Evolutionary conservation across 2,329 filamentous ascomycete genomes (phyloP), one percentile per base, ranked within the genome.

Genomic region (Graphilbum fragrans): DNA sequence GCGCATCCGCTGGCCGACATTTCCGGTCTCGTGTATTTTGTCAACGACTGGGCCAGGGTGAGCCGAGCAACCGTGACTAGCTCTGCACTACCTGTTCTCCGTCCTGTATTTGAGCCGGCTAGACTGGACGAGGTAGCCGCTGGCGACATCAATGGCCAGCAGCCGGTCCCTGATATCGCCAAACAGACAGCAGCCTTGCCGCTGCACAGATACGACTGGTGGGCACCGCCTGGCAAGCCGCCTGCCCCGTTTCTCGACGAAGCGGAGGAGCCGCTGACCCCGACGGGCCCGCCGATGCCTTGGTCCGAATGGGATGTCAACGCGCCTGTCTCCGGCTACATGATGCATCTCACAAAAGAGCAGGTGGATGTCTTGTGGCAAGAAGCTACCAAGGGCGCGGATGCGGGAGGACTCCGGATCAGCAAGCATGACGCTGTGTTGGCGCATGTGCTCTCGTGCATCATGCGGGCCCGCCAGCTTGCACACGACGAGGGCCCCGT

Each of bases 171-270:
- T 20, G 36, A 20, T 18, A 31, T 42, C 18, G 36, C 38, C 6
- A n/a, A 42, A 16, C 5, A 35, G 36, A 31, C 41, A 3, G 22
- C n/a, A 19, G 32, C 17, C 29, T 31, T 42, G 22, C 36, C 23
- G 17, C 20, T 42, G 17, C 41, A 42, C 32, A 29, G 41, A 31
- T 42, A 38, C 37, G 37, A 42, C 41, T 38, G 41, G 41, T 39
- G 36, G 41, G 36, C 36, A 23, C 31, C 32, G 20, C 36, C 41
- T 34, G 36, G 41, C 12, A 38, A 35, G 22, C 36, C 32, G 32
- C 36, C 41, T 17, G 35, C 37, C 3, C 29, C 23, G 31, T 27
- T 39, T 20, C 12, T n/a, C 14, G 14, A 18, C 22, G 37, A 38
- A 14, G 40, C 35, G n/a, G n/a, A n/a, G 19, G 35, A 42, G 7